Percentiles rank a stretch among this genome's conserved stretches.
Evolutionary conservation across 2,329 filamentous ascomycete species (phyloP).

Genomic region (Lachnellula cervina): DNA sequence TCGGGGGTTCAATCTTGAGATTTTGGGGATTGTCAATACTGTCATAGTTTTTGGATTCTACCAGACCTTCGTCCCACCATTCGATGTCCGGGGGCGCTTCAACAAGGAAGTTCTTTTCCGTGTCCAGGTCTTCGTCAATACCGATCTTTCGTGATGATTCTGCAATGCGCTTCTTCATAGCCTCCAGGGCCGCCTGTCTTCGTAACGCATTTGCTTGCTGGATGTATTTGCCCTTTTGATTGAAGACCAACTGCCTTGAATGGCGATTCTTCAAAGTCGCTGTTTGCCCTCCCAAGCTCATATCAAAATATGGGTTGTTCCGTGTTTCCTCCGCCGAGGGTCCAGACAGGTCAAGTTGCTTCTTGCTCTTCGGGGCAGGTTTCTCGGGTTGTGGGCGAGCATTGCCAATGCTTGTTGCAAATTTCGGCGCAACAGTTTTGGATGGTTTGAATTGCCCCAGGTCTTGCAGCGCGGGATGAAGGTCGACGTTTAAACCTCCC

Average conservation of each 20-base stretch:
- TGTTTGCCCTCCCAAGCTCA: constrained; percentile 57
- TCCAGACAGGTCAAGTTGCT: constrained; percentile 51
- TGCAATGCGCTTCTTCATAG: constrained; percentile 91
- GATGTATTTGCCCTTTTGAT: constrained; percentile 95
- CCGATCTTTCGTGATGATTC: constrained; percentile 83
- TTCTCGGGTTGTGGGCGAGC: constrained; percentile 36
- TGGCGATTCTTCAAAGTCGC: constrained; percentile 57
- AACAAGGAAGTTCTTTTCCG: constrained; percentile 84
- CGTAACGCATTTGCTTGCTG: constrained; percentile 86
- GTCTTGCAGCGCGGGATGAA: constrained; percentile 61
- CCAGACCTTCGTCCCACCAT: constrained; percentile 94
- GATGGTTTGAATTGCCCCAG: constrained; percentile 44
- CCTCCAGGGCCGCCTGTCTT: constrained; percentile 81
- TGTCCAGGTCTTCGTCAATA: constrained; percentile 83
- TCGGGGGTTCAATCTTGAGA: constrained; percentile 75
- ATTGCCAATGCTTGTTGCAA: constrained; percentile 37
- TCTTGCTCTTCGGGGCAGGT: constrained; percentile 40
- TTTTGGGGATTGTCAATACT: constrained; percentile 59
- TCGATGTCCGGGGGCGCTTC: constrained; percentile 82
- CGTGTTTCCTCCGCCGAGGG: constrained; percentile 53
- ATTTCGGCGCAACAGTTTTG: constrained; percentile 33
- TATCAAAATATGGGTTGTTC: constrained; percentile 80
- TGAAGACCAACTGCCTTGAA: constrained; percentile 78
- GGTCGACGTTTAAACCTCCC: constrained; percentile 38
- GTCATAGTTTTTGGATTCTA: constrained; percentile 71